Evolutionary conservation across 2,329 filamentous ascomycete genomes (phyloP), one percentile per base, ranked within the genome.

Genomic region (Cadophora sp.): DNA sequence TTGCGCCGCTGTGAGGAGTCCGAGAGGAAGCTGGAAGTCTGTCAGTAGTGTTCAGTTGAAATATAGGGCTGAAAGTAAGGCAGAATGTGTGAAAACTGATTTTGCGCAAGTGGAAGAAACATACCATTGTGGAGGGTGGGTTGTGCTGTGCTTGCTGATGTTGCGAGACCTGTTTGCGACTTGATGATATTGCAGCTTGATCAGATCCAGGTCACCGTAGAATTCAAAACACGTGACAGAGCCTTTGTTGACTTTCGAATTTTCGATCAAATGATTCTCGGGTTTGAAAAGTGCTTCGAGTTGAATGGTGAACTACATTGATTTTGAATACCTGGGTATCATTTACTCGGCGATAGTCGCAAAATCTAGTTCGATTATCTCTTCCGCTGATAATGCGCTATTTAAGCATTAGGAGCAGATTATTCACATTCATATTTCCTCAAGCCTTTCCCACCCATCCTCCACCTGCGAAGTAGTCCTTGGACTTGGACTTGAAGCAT

Each of bases 1-100:
- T 84, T 97, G 94, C 72, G 96, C 94, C 75, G 95, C 95, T 76
- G 93, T 98, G 70, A 99, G 87, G 60, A 99, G 90, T 77, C 94
- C 94, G 79, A 91, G 85, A 72, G 89, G 89, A 73, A 91, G 79
- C 89, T 91, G 59, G 30, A 36, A 14, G 6, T 30, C 30, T 18
- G n/a, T 58, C 36, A 55, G 45, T 53, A 24, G 13, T 43, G 33
- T 27, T 27, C n/a, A n/a, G 11, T 41, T 20, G n/a, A 8, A 5
- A 18, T 20, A 6, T n/a, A 62, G 24, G 11, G 14, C 18, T 16
- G 30, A 13, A 39, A 18, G 45, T 6, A 33, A 18, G 30, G 20
- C 20, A 20, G 6, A 1, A 3, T 2, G 8, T 58, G 20, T 4
- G 2, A 39, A 24, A 3, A 14, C 1, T 18, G 3, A 18, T 8